phyloP scores from a whole-genome alignment of 2,329 filamentous ascomycete genomes.

The Ophiosphaerella herpotricha region DNA sequence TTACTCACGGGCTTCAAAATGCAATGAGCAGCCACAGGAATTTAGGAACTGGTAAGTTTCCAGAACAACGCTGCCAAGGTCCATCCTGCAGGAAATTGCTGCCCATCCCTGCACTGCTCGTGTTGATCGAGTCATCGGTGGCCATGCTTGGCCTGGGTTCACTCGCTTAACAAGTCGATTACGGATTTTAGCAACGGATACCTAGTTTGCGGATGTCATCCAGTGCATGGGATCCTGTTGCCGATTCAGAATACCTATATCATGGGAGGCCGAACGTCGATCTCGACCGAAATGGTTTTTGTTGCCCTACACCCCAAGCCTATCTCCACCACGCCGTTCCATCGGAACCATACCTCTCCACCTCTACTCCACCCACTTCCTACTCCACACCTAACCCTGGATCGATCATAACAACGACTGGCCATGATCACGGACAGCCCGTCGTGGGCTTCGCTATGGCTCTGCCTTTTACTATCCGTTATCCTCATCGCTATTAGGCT shows the following conservation, averaged over 20 bases:
- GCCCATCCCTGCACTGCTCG: not conserved
- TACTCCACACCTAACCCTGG: too few species aligned
- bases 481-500: conserved; percentile 16
- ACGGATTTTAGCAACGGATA: not conserved
- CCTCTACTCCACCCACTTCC: too few species aligned
- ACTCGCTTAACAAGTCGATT: not conserved
- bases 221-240: not conserved
- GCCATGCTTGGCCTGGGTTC: not conserved
- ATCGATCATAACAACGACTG: not conserved
- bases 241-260: not conserved
- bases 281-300: not conserved
- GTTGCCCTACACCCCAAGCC: too few species aligned
- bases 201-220: not conserved
- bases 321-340: too few species aligned
- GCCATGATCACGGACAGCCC: not conserved
- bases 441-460: conserved; percentile 16
- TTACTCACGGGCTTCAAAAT: not conserved
- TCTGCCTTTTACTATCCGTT: conserved; percentile 19
- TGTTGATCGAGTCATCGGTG: too few species aligned
- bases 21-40: not conserved
- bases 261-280: not conserved
- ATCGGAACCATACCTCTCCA: too few species aligned
- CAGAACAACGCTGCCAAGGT: not conserved
- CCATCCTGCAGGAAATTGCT: not conserved
- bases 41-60: not conserved